Evolutionary conservation across 345 rosid species (phyloP).

Genomic region (Nephelium lappaceum): DNA sequence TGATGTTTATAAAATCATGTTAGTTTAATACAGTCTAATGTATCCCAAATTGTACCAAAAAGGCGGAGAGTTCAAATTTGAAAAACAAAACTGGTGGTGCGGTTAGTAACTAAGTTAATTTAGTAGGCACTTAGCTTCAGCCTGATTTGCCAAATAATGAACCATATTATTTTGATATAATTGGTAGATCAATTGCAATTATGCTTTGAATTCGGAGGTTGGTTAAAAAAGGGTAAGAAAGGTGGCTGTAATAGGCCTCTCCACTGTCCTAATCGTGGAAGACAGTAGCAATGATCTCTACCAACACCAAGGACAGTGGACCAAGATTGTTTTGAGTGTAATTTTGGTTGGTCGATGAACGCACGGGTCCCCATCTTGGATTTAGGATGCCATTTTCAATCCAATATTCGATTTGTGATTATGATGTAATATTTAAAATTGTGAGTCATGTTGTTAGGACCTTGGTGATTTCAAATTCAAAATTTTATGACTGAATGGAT

Average conservation of each 20-base stretch:
- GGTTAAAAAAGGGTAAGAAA: neutral
- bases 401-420: neutral
- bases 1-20: neutral
- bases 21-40: too few relatives aligned
- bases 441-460: neutral
- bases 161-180: neutral
- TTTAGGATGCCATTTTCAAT: neutral
- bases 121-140: neutral
- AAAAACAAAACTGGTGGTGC: neutral
- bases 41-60: neutral
- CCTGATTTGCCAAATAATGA: neutral
- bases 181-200: neutral
- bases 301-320: neutral
- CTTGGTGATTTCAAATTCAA: neutral
- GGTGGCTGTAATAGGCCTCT: conserved; percentile 2
- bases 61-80: conserved; percentile 8
- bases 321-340: neutral
- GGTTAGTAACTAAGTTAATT: neutral
- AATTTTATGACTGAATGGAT: neutral
- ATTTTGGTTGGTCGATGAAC: neutral
- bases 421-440: neutral
- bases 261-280: conserved; percentile 11
- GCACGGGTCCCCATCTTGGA: too few relatives aligned
- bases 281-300: conserved; percentile 18
- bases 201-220: neutral